Base-by-base conservation (phyloP, 768 basidiomycete species). In the Amanita exitialis region DNA sequence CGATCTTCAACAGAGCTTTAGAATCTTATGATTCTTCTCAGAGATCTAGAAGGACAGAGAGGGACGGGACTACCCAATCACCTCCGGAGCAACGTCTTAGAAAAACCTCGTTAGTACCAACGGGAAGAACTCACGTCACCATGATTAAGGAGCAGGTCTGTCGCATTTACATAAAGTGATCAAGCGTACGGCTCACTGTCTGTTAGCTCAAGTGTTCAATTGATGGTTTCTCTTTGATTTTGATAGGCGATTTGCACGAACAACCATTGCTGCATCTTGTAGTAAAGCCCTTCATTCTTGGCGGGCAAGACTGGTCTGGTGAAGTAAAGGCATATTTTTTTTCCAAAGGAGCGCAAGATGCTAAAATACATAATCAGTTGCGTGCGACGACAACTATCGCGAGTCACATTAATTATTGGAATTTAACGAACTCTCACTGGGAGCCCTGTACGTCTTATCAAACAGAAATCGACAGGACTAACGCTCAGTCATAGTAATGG, bases 351-450 rank as follows among this genome's bases (percentile, higher is more conserved):
- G 38, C 53, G 32, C 52, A 18, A 10, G 43, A 1, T 20, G 20
- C 35, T 45, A 27, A 21, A 20, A 38, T n/a, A 13, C 20, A 43
- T 44, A 3, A 44, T 37, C 55, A 97, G 95, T 68, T 98, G 41
- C 84, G 86, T 61, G 88, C 90, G 4, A 82, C 84, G 5, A 86
- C 88, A 1, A 83, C 86, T 0, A 71, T 97, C 59, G 82, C 84
- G 20, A 83, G 82, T 2, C 81, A 84, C 45, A 85, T 96, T 63
- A 91, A 83, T 53, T 99, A 96, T 61, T 99, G 92, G 90, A 99
- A 99, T 65, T 66, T 98, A 45, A 83, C 85, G 20, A 97, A 96
- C 62, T 98, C 96, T 44, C 92, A 98, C 60, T 99, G 96, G 92
- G 96, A 98, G 66, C 95, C 96, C 27, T 64, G 87, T 88, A 61